Base-by-base conservation (phyloP, 441 rosid genomes). In the Erodium texanum region DNA sequence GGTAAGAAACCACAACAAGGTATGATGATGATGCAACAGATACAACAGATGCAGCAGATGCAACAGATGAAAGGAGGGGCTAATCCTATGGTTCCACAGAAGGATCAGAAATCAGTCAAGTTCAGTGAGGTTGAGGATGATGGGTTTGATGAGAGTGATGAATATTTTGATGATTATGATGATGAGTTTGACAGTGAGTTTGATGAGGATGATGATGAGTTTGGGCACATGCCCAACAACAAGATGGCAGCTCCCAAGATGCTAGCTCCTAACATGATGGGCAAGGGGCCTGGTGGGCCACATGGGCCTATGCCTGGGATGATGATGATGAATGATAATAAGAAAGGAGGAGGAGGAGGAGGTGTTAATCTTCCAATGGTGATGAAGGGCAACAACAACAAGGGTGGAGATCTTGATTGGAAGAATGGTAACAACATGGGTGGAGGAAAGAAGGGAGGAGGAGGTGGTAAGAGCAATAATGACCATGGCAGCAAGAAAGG, bases 81-180 rank as follows among this genome's bases (percentile, higher is more conserved):
- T 29, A 77, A 80, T 62, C 87, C 76, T 73, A 20, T 73, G 71
- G 76, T 85, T 0, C 62, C 74, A 3, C 59, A 5, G 1, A 89
- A 85, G 64, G 89, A 84, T 1, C 87, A 86, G 73, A 93, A 89
- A 78, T 76, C 89, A 34, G 97, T 82, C 22, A 89, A 82, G 83
- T 87, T 87, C 68, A 75, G 71, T 38, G 22, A 78, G 79, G 80
- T 78, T 29, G 83, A 79, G 12, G 90, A 87, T 56, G 85, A 86
- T 0, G 84, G 84, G 0, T 77, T 73, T 69, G 84, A 77, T 67
- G 77, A 38, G 2, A 65, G 70, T 65, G 85, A 82, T 66, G 86
- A 83, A 18, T 87, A 73, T 18, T 77, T 70, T 15, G 78, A 72
- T 65, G 85, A 79, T 54, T 77, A 78, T 0, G 38, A 61, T 48